Percentiles rank a stretch among this genome's conserved stretches.
Evolutionary conservation across 768 basidiomycete species (phyloP).

Genomic region (Collybia sordida): DNA sequence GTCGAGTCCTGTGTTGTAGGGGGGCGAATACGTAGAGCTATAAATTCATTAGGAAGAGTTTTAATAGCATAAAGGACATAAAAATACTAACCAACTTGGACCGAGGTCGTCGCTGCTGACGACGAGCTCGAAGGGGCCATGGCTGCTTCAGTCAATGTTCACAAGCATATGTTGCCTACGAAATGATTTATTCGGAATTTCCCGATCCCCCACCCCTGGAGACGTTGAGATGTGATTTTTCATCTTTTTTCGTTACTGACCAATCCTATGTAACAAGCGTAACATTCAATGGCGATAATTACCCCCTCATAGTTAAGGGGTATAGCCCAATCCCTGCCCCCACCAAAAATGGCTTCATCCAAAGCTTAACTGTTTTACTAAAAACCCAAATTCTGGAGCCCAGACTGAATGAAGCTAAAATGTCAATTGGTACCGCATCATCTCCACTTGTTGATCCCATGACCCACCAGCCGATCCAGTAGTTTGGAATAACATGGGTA

Average conservation of each 20-base stretch:
- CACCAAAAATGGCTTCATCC: neutral
- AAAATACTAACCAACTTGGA: conserved; percentile 82
- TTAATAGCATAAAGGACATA: neutral
- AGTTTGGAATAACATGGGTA: too few relatives aligned
- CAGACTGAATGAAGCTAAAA: neutral
- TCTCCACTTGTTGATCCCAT: neutral
- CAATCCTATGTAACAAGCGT: neutral
- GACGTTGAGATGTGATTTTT: conserved; percentile 1
- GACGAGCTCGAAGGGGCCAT: conserved; percentile 78
- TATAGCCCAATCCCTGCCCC: neutral
- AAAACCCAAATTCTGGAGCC: neutral
- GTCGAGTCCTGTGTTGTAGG: conserved; percentile 79
- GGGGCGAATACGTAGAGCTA: conserved; percentile 89
- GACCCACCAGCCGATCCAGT: neutral
- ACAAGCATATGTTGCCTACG: conserved; percentile 21
- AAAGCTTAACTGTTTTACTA: too few relatives aligned
- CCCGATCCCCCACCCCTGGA: conserved; percentile 24
- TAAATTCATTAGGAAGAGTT: conserved; percentile 14
- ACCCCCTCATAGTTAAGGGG: too few relatives aligned
- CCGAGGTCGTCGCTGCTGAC: conserved; percentile 77
- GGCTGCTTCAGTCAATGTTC: conserved; percentile 40
- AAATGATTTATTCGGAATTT: conserved; percentile 34
- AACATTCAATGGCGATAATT: too few relatives aligned
- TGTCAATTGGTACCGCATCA: neutral
- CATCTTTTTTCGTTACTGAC: neutral